These are phyloP conservation scores for Mucor lusitanicus DNA, from an alignment of 371 early-diverging fungal species.

Conservation along the genomic window DNA sequence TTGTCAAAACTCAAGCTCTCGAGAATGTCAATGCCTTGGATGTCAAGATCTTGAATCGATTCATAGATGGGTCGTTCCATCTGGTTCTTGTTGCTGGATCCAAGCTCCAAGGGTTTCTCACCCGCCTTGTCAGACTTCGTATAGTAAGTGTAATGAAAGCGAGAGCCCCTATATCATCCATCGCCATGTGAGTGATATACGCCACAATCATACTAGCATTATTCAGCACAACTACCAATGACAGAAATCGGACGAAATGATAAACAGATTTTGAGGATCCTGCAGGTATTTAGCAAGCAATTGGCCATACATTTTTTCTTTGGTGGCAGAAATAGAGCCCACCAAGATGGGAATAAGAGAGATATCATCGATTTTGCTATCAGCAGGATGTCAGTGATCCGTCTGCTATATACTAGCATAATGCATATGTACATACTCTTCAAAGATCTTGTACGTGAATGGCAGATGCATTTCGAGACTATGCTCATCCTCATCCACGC, in stretches of 20 bases:
- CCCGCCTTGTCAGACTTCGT: conserved; percentile 26
- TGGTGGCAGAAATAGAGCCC: conserved; percentile 61
- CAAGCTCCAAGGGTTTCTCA: neutral
- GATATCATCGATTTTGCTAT: conserved; percentile 54
- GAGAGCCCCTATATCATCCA: conserved; percentile 50
- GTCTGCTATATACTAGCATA: neutral
- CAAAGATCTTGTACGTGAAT: conserved; percentile 77
- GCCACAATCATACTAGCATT: no score
- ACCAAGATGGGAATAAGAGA: conserved; percentile 88
- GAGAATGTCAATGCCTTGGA: conserved; percentile 78
- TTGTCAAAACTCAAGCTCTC: conserved; percentile 56
- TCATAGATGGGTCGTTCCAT: conserved; percentile 60
- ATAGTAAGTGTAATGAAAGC: conserved; percentile 71
- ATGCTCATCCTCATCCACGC: conserved; percentile 90
- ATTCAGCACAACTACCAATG: conserved; percentile 72
- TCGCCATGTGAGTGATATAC: neutral
- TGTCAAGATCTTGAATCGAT: conserved; percentile 78
- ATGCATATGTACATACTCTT: conserved; percentile 40
- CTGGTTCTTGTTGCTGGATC: neutral
- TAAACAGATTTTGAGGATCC: conserved; percentile 73
- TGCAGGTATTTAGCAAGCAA: conserved; percentile 71
- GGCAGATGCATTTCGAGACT: conserved; percentile 97
- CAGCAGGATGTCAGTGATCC: neutral
- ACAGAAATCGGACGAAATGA: conserved; percentile 95
- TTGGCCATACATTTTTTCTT: conserved; percentile 68